Evolutionary conservation across 2,329 filamentous ascomycete species (phyloP), one percentile per base, ranked within the genome.

Genomic region (Phaeosphaeriaceae sp.): DNA sequence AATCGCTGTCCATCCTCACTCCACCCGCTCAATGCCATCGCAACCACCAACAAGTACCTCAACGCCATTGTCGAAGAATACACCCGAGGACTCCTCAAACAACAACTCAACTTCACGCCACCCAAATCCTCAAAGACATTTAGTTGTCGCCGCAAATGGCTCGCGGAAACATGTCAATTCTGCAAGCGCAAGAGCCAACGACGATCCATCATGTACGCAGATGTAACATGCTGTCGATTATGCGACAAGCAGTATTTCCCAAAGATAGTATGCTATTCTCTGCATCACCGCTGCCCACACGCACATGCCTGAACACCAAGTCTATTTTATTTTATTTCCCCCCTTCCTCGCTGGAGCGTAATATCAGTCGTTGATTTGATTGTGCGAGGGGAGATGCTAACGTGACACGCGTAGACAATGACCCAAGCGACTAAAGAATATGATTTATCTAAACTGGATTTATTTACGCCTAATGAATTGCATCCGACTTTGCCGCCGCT

Each of bases 391-490:
- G 16, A 36, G 40, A 30, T 43, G 4, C 52, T 11, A 2, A 15
- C 36, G 21, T 13, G 7, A 3, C 4, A 3, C 3, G n/a, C 16
- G n/a, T n/a, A 71, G 68, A 70, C 68, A 26, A 71, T 68, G 66
- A 69, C 67, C 0, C 44, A 59, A 26, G 68, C 65, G 7, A 49
- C 38, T 5, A 48, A 39, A 21, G 43, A 46, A n/a, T 51, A 65
- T 16, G 17, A 47, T 3, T 63, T 71, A 17, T 66, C 63, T 0
- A 70, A 70, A 37, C 61, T 70, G 26, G 67, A 71, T 39, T 52
- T 72, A 11, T 71, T 71, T 48, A 70, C 69, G 0, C 68, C 68
- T 3, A 68, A 65, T 34, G 28, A 30, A 1, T 45, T 70, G 7
- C 61, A 71, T 36, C 63, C 67, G 1, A 9, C 41, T 4, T 56